phyloP scores from a whole-genome alignment of 169 alveolate genomes.

The Eimeria nieschulzi region DNA sequence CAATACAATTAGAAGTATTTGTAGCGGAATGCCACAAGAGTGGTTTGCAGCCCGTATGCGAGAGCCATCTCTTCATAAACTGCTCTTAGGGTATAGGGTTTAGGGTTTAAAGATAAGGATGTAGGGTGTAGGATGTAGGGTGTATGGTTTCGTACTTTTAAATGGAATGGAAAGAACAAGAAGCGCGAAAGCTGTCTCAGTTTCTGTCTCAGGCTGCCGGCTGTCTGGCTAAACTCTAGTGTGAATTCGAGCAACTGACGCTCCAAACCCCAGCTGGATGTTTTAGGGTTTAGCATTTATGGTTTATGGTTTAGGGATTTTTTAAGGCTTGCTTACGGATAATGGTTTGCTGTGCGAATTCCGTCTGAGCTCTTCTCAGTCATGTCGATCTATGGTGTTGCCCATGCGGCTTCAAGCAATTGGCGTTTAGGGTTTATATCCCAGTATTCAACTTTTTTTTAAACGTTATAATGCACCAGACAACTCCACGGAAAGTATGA shows the following conservation, averaged over 20 bases:
- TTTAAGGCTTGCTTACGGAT: no score
- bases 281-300: neutral
- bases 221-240: neutral
- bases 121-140: conserved; percentile 25
- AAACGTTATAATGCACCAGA: neutral
- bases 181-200: neutral
- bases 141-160: neutral
- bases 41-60: no score
- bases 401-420: no score
- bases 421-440: no score
- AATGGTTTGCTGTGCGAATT: no score
- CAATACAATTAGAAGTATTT: no score
- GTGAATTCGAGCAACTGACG: no score
- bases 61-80: neutral
- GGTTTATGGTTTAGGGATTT: neutral
- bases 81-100: neutral
- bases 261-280: neutral
- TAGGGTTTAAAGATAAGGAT: conserved; percentile 5
- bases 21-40: no score
- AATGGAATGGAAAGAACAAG: neutral
- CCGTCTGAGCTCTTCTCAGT: no score
- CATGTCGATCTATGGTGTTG: no score
- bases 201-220: neutral
- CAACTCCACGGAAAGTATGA: neutral
- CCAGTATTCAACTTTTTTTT: no score